Evolutionary conservation across 2,329 filamentous ascomycete genomes (phyloP).

Genomic region (Cadophora gregata): DNA sequence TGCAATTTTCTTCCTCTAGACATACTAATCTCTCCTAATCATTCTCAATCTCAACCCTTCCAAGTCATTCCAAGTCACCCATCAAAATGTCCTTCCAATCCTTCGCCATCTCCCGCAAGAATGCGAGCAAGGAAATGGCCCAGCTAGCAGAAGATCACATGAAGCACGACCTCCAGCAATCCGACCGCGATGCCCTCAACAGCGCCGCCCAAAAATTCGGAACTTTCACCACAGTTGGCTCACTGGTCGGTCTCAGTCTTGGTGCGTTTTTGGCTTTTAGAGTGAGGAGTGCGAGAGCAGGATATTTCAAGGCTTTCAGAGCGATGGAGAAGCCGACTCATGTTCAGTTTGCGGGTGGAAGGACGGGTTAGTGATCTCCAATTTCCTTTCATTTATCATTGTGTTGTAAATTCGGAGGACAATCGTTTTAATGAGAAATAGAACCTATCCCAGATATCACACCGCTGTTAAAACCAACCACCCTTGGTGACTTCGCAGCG

Average conservation of each 20-base stretch:
- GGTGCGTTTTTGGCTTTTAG: constrained; percentile 63
- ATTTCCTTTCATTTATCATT: background rate
- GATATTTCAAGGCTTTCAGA: constrained; percentile 67
- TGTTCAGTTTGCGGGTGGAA: constrained; percentile 65
- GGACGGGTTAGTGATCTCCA: constrained; percentile 52
- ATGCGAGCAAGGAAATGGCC: constrained; percentile 23
- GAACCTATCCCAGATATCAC: constrained; percentile 68
- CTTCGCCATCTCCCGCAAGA: constrained; percentile 28
- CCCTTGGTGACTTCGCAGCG: constrained; percentile 64
- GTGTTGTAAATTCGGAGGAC: background rate
- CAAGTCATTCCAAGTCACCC: background rate
- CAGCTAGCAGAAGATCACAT: constrained; percentile 28
- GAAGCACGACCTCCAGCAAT: constrained; percentile 26
- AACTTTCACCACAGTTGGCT: constrained; percentile 62
- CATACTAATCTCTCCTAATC: no score
- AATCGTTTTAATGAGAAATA: constrained; percentile 37
- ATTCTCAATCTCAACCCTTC: background rate
- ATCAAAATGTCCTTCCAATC: constrained; percentile 27
- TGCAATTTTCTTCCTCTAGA: background rate
- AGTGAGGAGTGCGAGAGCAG: constrained; percentile 58
- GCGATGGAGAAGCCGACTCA: constrained; percentile 66
- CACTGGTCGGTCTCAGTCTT: constrained; percentile 63
- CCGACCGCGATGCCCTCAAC: constrained; percentile 27
- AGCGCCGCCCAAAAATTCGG: constrained; percentile 60
- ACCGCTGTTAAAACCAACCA: constrained; percentile 60